Percentiles rank a stretch among this genome's conserved stretches.
Conservation (phyloP, 2,329 filamentous ascomycete genomes). For the Xylariaceae sp. region DNA sequence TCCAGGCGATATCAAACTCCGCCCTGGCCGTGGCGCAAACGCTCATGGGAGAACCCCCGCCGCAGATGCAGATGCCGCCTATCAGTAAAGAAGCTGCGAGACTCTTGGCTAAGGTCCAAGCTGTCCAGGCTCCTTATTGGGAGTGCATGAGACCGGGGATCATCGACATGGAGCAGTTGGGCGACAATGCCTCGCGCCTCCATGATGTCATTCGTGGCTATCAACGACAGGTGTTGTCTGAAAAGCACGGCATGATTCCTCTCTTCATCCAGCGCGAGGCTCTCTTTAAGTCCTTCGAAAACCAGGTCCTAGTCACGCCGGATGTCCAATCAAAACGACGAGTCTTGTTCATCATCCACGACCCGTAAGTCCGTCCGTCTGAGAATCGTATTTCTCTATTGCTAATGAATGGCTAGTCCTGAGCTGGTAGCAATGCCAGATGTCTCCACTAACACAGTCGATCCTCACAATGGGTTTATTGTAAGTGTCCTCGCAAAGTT, state of each 20-base stretch:
- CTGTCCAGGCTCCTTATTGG: slow-evolving; percentile 71
- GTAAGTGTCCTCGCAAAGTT: slow-evolving; percentile 49
- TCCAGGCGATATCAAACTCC: slow-evolving; percentile 86
- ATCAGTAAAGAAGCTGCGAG: slow-evolving; percentile 55
- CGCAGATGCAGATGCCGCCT: slow-evolving; percentile 52
- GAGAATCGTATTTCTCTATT: background rate
- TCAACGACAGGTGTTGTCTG: slow-evolving; percentile 67
- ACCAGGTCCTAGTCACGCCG: slow-evolving; percentile 79
- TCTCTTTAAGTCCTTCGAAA: slow-evolving; percentile 73
- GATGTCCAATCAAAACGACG: slow-evolving; percentile 62
- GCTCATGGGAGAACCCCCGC: slow-evolving; percentile 90
- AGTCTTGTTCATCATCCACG: slow-evolving; percentile 83
- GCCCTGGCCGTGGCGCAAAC: slow-evolving; percentile 87
- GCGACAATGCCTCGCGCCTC: slow-evolving; percentile 57
- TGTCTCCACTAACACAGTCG: slow-evolving; percentile 65
- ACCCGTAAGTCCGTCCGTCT: slow-evolving; percentile 59
- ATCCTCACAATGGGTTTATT: slow-evolving; percentile 82
- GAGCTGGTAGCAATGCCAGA: slow-evolving; percentile 65
- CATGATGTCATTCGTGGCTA: slow-evolving; percentile 76
- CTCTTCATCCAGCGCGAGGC: slow-evolving; percentile 72
- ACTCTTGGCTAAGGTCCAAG: slow-evolving; percentile 56
- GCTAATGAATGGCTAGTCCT: slow-evolving; percentile 46
- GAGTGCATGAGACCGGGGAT: slow-evolving; percentile 74
- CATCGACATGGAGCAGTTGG: slow-evolving; percentile 50
- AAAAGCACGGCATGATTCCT: slow-evolving; percentile 72